phyloP scores from a whole-genome alignment of 176 grass and related monocot species.

The Cenchrus purpureus region DNA sequence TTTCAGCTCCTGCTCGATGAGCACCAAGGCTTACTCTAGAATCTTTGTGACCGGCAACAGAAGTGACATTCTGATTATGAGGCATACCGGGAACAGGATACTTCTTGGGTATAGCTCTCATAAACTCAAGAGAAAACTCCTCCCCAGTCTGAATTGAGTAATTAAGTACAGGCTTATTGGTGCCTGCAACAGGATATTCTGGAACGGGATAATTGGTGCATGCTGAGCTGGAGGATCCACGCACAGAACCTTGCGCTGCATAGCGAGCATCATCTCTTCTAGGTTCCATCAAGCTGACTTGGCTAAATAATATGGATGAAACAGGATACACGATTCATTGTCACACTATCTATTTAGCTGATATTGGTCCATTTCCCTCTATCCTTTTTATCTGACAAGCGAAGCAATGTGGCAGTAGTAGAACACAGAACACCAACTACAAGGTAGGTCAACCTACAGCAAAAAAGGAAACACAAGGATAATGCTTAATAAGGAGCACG shows the following conservation, averaged over 20 bases:
- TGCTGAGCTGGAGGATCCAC: slow-evolving; percentile 44
- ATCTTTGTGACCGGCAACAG: slow-evolving; percentile 58
- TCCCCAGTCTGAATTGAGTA: slow-evolving; percentile 98
- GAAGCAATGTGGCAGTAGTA: neutral
- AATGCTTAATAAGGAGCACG: slow-evolving; percentile 20
- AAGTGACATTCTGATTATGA: slow-evolving; percentile 50
- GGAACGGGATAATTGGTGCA: slow-evolving; percentile 41
- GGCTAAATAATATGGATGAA: neutral
- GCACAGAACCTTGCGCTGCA: slow-evolving; percentile 41
- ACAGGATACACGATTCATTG: slow-evolving; percentile 12
- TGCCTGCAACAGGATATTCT: slow-evolving; percentile 43
- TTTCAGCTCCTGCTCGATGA: slow-evolving; percentile 51
- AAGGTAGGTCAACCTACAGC: slow-evolving; percentile 31
- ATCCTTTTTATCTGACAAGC: neutral
- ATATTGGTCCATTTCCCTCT: slow-evolving; percentile 16
- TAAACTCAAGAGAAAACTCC: slow-evolving; percentile 95
- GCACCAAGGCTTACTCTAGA: slow-evolving; percentile 47
- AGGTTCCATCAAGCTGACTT: slow-evolving; percentile 50
- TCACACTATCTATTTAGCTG: neutral
- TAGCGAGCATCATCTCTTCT: slow-evolving; percentile 50
- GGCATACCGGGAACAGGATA: slow-evolving; percentile 48
- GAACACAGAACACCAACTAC: slow-evolving; percentile 2
- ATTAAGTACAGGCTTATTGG: slow-evolving; percentile 76
- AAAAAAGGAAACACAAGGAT: slow-evolving; percentile 27
- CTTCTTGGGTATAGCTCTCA: slow-evolving; percentile 81